phyloP scores from a whole-genome alignment of 345 rosid genomes.

The Stellera chamaejasme region DNA sequence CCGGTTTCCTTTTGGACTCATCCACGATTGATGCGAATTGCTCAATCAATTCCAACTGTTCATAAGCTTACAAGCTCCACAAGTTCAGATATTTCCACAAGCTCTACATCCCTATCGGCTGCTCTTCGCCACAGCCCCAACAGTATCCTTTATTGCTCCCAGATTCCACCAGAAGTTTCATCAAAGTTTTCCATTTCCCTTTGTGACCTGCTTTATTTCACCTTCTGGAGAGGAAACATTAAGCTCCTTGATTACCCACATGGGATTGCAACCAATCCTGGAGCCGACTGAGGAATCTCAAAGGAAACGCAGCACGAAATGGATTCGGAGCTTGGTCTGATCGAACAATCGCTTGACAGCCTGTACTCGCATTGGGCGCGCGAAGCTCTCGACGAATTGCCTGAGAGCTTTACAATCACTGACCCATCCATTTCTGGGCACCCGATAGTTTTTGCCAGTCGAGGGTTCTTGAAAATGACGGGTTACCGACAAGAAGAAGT shows the following conservation, averaged over 20 bases:
- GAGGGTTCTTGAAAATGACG: slow-evolving; percentile 65
- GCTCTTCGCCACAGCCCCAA: not conserved
- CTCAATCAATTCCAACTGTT: slow-evolving; percentile 14
- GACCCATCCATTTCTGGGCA: slow-evolving; percentile 80
- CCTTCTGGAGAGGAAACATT: not conserved
- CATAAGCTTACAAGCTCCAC: slow-evolving; percentile 10
- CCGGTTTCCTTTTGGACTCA: too few species aligned
- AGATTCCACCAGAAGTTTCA: too few species aligned
- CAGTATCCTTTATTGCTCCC: not conserved
- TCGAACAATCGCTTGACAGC: slow-evolving; percentile 36
- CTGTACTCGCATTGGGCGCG: slow-evolving; percentile 48
- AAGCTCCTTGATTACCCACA: slow-evolving; percentile 29
- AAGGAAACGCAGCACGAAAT: slow-evolving; percentile 25
- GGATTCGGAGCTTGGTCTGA: slow-evolving; percentile 51
- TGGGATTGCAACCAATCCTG: slow-evolving; percentile 49
- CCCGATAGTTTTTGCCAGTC: slow-evolving; percentile 86
- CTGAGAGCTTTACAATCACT: slow-evolving; percentile 76
- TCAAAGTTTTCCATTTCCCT: not conserved
- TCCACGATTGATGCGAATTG: slow-evolving; percentile 17
- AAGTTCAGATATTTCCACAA: slow-evolving; percentile 18
- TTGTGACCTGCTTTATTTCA: not conserved
- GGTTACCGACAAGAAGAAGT: slow-evolving; percentile 64
- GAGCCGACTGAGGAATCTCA: slow-evolving; percentile 15
- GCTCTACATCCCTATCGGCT: not conserved
- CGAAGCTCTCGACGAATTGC: slow-evolving; percentile 66